Conservation (phyloP, 331 rosid species). For the Acacia pycnantha region DNA sequence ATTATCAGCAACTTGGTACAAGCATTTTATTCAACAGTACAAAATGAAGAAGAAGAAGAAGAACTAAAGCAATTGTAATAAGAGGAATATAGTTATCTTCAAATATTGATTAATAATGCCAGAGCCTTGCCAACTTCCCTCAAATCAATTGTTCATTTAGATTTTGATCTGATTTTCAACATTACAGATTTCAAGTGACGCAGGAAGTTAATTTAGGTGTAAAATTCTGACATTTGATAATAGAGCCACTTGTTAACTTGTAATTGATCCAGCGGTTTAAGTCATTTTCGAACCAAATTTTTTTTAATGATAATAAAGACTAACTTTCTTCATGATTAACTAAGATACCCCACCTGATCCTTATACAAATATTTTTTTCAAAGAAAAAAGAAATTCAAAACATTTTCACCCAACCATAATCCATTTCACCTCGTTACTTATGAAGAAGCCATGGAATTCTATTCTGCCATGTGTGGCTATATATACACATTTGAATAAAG, state of each 20-base stretch:
- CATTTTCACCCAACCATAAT: not conserved
- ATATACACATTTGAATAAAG: not conserved
- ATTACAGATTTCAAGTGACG: not conserved
- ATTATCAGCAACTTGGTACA: too few relatives aligned
- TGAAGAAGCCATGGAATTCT: not conserved
- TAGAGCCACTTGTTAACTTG: not conserved
- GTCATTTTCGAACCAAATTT: not conserved
- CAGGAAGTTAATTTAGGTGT: not conserved
- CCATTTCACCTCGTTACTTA: not conserved
- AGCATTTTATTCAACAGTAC: too few relatives aligned
- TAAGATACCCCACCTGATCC: not conserved
- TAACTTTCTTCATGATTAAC: not conserved
- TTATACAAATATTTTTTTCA: too few relatives aligned
- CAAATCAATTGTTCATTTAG: too few relatives aligned
- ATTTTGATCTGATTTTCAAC: not conserved
- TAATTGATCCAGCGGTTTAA: not conserved
- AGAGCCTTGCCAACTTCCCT: not conserved
- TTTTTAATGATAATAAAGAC: too few relatives aligned
- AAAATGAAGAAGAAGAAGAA: too few relatives aligned
- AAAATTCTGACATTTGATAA: not conserved
- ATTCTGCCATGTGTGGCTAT: not conserved
- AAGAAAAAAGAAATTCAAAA: too few relatives aligned
- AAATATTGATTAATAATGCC: too few relatives aligned
- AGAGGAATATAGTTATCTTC: too few relatives aligned
- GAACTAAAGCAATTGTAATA: too few relatives aligned